A percentile compares a stretch with the other conserved stretches of the same genome.
Evolutionary conservation across 106 monocot species (phyloP).

Genomic region (Dioscorea alata): DNA sequence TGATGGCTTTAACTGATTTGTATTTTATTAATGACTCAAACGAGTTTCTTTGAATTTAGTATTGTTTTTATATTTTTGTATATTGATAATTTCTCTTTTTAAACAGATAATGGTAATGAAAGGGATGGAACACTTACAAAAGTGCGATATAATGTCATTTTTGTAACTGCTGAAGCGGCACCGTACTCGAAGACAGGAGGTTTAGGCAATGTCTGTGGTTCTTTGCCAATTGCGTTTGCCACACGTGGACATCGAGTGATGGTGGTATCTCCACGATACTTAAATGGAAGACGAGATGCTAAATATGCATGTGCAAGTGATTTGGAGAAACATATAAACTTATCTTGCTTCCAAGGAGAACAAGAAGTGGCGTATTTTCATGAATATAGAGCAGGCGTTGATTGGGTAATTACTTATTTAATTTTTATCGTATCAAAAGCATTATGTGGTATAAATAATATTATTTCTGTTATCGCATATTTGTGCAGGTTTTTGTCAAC

Average conservation of each 20-base stretch:
- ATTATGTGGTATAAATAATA: no score
- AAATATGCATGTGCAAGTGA: slow-evolving; percentile 33
- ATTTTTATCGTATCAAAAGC: background rate
- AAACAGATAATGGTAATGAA: background rate
- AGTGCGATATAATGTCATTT: slow-evolving; percentile 28
- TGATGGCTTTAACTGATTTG: no score
- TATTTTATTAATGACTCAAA: no score
- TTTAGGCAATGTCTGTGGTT: slow-evolving; percentile 86
- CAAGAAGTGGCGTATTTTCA: slow-evolving; percentile 82
- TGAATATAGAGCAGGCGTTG: slow-evolving; percentile 73
- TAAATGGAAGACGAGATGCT: slow-evolving; percentile 46
- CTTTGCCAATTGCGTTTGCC: slow-evolving; percentile 74
- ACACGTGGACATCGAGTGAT: slow-evolving; percentile 86
- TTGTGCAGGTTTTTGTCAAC: slow-evolving; percentile 78
- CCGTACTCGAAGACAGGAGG: slow-evolving; percentile 72
- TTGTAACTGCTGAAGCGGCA: slow-evolving; percentile 61
- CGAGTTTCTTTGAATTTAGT: no score
- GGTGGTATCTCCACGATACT: slow-evolving; percentile 82
- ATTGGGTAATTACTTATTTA: slow-evolving; percentile 53
- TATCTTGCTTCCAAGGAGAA: slow-evolving; percentile 63
- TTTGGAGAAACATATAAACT: slow-evolving; percentile 32
- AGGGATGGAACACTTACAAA: slow-evolving; percentile 5
- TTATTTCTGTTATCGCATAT: background rate
- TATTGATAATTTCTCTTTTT: no score
- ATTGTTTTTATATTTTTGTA: no score